These are phyloP conservation scores for Vitis hybrid DNA, from an alignment of 177 flowering plant genomes.

Conservation along the genomic window DNA sequence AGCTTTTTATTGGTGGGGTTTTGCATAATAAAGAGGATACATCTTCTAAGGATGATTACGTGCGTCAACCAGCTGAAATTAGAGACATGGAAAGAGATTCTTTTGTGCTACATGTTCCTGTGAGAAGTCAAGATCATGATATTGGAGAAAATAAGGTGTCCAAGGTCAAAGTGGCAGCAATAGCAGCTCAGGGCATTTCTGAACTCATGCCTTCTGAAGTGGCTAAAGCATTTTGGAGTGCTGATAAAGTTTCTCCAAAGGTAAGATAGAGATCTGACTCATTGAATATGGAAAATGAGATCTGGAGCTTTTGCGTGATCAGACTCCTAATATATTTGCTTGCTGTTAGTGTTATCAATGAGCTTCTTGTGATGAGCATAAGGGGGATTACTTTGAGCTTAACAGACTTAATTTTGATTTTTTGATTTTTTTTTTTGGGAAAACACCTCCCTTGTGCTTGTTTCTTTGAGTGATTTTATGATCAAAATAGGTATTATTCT, in stretches of 20 bases:
- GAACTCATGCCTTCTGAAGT: slow-evolving; percentile 95
- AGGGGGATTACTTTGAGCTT: too few relatives aligned
- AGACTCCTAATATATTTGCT: too few relatives aligned
- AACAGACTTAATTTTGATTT: too few relatives aligned
- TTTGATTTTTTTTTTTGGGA: too few relatives aligned
- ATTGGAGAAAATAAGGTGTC: slow-evolving; percentile 40
- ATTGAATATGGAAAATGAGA: too few relatives aligned
- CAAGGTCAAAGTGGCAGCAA: slow-evolving; percentile 57
- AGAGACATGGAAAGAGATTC: slow-evolving; percentile 71
- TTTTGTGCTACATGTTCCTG: slow-evolving; percentile 67
- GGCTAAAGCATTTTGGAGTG: slow-evolving; percentile 78
- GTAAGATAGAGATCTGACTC: slow-evolving; percentile 33
- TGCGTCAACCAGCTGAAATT: slow-evolving; percentile 79
- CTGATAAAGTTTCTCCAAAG: slow-evolving; percentile 74
- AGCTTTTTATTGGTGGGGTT: slow-evolving; percentile 84
- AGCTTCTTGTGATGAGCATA: too few relatives aligned
- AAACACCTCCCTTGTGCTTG: too few relatives aligned
- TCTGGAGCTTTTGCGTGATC: too few relatives aligned
- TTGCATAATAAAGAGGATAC: slow-evolving; percentile 75
- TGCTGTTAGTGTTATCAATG: too few relatives aligned
- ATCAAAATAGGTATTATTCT: too few relatives aligned
- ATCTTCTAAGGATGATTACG: slow-evolving; percentile 57
- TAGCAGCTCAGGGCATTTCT: slow-evolving; percentile 69
- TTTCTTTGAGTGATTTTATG: too few relatives aligned
- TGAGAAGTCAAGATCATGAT: slow-evolving; percentile 44